These are phyloP conservation scores for Fusarium chlamydosporum DNA, from an alignment of 2,329 filamentous ascomycete genomes.

Conservation along the genomic window DNA sequence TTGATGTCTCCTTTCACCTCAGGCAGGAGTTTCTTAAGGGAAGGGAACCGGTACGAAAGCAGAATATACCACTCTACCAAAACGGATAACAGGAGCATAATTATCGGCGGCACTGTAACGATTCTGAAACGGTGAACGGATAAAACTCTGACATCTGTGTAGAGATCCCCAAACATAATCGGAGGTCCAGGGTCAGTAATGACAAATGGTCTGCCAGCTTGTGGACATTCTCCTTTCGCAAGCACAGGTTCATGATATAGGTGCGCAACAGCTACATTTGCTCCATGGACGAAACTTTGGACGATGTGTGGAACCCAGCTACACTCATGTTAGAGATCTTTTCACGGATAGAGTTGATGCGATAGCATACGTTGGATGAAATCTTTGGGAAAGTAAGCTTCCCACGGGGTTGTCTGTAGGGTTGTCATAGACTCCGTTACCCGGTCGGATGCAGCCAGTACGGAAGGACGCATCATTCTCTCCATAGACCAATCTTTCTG, in stretches of 20 bases:
- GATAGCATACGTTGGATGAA: neutral
- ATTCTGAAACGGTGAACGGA: conserved; percentile 15
- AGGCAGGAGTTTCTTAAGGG: neutral
- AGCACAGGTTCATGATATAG: conserved; percentile 21
- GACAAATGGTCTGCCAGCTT: conserved; percentile 19
- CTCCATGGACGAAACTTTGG: conserved; percentile 12
- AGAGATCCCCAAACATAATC: conserved; percentile 12
- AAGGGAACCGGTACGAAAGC: neutral
- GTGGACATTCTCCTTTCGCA: neutral
- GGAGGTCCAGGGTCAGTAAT: conserved; percentile 10
- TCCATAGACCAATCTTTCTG: conserved; percentile 3
- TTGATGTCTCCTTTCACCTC: neutral
- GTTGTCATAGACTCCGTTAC: conserved; percentile 17
- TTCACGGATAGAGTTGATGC: fast-evolving
- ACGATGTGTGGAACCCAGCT: conserved; percentile 20
- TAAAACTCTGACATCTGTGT: neutral
- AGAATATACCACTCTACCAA: conserved; percentile 13
- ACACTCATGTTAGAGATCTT: neutral
- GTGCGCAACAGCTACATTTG: conserved; percentile 25
- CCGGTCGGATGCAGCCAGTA: conserved; percentile 26
- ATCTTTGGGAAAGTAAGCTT: neutral
- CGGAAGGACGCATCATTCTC: conserved; percentile 5
- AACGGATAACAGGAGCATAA: neutral
- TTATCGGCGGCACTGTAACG: neutral
- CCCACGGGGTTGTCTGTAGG: conserved; percentile 11